These are phyloP conservation scores for Trametes sanguinea DNA, from an alignment of 768 basidiomycete species.

Conservation along the genomic window DNA sequence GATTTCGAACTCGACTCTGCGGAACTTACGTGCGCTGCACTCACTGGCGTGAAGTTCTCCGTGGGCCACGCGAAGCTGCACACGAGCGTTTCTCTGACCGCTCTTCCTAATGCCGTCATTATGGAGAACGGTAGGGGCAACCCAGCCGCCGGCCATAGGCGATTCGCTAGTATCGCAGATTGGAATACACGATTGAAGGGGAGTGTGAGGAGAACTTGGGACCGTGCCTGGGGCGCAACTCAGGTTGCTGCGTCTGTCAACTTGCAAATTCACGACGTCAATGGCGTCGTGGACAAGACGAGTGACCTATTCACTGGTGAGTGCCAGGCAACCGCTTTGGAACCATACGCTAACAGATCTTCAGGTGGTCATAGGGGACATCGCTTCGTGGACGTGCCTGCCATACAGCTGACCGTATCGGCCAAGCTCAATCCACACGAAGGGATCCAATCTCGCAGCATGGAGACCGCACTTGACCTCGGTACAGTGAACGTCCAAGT, in stretches of 20 bases:
- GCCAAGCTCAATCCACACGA: constrained; percentile 60
- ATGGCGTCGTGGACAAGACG: constrained; percentile 32
- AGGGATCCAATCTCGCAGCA: constrained; percentile 56
- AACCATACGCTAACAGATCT: not conserved
- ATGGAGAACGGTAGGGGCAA: constrained; percentile 20
- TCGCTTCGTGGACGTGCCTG: constrained; percentile 49
- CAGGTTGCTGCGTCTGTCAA: constrained; percentile 56
- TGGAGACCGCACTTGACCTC: constrained; percentile 47
- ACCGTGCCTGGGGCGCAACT: constrained; percentile 66
- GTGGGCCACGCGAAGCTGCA: constrained; percentile 53
- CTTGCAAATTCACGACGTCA: constrained; percentile 49
- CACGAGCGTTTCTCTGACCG: constrained; percentile 55
- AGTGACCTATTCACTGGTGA: constrained; percentile 18
- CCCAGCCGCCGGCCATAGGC: constrained; percentile 20
- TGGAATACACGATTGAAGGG: constrained; percentile 63
- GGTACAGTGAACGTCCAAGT: constrained; percentile 50
- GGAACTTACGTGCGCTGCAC: constrained; percentile 50
- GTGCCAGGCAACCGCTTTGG: not conserved
- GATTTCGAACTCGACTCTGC: constrained; percentile 67
- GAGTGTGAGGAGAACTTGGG: constrained; percentile 65
- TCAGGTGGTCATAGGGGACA: constrained; percentile 14
- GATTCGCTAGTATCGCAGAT: constrained; percentile 53
- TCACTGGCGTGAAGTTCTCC: constrained; percentile 54
- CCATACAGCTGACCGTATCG: constrained; percentile 48
- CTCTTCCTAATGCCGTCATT: constrained; percentile 42